phyloP scores from a whole-genome alignment of 169 alveolate species.

The Plasmodium sp. region DNA sequence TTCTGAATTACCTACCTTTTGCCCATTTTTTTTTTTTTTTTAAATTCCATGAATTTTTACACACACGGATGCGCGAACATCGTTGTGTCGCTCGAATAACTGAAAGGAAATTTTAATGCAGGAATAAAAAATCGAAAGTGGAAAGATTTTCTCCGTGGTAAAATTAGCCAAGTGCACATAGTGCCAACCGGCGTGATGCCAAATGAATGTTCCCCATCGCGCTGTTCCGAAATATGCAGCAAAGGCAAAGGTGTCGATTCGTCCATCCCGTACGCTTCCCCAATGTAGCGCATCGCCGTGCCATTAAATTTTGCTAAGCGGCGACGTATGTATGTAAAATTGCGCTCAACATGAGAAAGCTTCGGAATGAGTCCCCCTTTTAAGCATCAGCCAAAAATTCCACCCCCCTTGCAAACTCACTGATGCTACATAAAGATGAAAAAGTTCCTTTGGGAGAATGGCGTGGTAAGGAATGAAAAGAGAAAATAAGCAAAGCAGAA shows the following conservation, averaged over 20 bases:
- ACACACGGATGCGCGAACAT: not conserved
- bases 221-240: not conserved
- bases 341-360: not conserved
- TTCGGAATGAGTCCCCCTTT: not conserved
- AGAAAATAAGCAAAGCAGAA: not conserved
- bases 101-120: constrained; percentile 3
- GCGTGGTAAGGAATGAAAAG: constrained; percentile 35
- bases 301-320: not conserved
- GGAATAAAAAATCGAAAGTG: constrained; percentile 5
- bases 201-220: not conserved
- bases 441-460: constrained; percentile 32
- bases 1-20: constrained; percentile 6
- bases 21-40: constrained; percentile 6
- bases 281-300: not conserved
- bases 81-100: not conserved
- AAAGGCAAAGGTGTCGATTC: not conserved
- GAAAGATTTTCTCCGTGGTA: not conserved
- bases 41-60: not conserved
- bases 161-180: not conserved
- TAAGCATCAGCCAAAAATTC: not conserved
- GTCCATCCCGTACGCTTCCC: not conserved
- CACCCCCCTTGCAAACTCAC: not conserved
- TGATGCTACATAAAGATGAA: constrained; percentile 20
- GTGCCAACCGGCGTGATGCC: not conserved
- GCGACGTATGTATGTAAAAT: not conserved